Conservation (phyloP, 495 filamentous ascomycete species). For the Penicillium coprophilum region DNA sequence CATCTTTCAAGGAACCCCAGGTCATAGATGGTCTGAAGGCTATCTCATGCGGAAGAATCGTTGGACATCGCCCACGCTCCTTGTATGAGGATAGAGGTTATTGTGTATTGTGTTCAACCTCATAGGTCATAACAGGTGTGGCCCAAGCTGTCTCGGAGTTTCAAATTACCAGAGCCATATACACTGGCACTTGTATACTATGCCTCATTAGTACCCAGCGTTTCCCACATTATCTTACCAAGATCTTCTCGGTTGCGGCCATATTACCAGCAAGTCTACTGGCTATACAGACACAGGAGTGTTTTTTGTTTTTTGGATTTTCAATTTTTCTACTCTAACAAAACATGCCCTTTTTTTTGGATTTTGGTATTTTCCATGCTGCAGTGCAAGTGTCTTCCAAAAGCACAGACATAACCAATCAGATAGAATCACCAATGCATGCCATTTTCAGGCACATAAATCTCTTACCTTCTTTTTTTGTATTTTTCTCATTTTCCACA, state of each 20-base stretch:
- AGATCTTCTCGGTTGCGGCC: background rate
- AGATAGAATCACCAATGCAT: background rate
- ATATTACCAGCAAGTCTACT: background rate
- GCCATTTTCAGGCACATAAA: background rate
- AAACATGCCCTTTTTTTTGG: constrained; percentile 5
- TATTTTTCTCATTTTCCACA: constrained; percentile 2
- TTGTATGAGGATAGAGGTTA: background rate
- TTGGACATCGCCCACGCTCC: background rate
- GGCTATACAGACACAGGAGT: background rate
- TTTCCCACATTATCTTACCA: background rate
- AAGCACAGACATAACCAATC: background rate
- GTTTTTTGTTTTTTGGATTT: background rate
- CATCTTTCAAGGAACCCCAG: background rate
- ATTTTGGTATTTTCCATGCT: background rate
- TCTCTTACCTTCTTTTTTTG: background rate
- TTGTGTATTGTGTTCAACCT: background rate
- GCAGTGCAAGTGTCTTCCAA: background rate
- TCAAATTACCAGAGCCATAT: background rate
- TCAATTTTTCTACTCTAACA: background rate
- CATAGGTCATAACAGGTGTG: background rate
- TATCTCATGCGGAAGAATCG: background rate
- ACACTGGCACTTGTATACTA: constrained; percentile 5
- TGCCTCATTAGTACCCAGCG: background rate
- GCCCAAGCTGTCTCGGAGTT: background rate
- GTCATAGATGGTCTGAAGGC: background rate